These are phyloP conservation scores for Claviceps sorghi DNA, from an alignment of 2,329 filamentous ascomycete species.

Conservation along the genomic window DNA sequence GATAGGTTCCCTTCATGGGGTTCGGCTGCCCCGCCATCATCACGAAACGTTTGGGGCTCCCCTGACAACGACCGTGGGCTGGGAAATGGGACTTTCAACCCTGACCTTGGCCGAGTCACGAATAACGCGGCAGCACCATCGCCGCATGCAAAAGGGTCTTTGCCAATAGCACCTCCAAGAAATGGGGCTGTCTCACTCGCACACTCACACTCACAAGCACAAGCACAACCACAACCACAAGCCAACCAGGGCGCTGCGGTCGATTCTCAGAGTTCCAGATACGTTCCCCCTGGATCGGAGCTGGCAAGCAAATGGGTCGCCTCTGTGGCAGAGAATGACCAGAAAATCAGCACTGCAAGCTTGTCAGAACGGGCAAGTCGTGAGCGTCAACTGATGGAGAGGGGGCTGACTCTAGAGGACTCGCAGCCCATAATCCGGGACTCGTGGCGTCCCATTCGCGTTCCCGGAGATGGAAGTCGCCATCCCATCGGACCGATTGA, in stretches of 20 bases:
- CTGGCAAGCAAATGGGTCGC: conserved; percentile 28
- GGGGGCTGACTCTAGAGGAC: conserved; percentile 29
- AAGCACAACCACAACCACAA: conserved; percentile 15
- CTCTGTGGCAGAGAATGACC: conserved; percentile 32
- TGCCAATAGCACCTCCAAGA: conserved; percentile 29
- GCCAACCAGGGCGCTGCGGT: conserved; percentile 12
- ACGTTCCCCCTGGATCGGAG: conserved; percentile 15
- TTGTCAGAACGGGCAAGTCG: conserved; percentile 25
- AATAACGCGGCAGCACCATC: conserved; percentile 21
- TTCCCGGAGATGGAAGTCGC: conserved; percentile 22
- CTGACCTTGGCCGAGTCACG: conserved; percentile 39
- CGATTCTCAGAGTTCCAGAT: conserved; percentile 18
- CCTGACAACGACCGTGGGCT: conserved; percentile 57
- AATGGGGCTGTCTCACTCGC: not conserved
- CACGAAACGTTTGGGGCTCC: conserved; percentile 59
- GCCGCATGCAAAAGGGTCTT: conserved; percentile 25
- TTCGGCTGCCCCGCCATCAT: conserved; percentile 25
- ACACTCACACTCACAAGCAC: conserved; percentile 13
- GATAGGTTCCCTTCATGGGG: conserved; percentile 40
- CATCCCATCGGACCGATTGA: conserved; percentile 14
- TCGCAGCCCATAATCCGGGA: conserved; percentile 35
- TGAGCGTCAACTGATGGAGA: conserved; percentile 29
- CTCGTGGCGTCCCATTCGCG: conserved; percentile 34
- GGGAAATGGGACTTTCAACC: conserved; percentile 63
- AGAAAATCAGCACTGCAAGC: conserved; percentile 25